phyloP scores from a whole-genome alignment of 2,329 filamentous ascomycete genomes.

The Raffaelea albimanens region DNA sequence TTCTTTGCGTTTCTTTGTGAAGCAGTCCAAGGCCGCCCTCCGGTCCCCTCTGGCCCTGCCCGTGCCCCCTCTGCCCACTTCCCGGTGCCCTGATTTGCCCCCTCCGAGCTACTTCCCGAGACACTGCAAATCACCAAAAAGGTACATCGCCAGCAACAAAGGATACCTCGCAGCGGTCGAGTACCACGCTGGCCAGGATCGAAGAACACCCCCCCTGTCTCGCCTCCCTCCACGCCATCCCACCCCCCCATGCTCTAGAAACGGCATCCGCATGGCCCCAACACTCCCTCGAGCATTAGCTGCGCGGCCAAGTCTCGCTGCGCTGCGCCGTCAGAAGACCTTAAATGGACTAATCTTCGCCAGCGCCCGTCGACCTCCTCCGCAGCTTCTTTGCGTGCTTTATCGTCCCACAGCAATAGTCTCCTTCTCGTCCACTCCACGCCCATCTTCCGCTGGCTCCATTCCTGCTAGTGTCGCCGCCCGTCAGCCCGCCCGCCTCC shows the following conservation, averaged over 20 bases:
- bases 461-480: background rate
- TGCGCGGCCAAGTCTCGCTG: slow-evolving; percentile 8
- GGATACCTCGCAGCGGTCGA: too few relatives aligned
- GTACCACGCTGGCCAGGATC: too few relatives aligned
- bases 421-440: background rate
- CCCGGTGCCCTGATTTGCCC: too few relatives aligned
- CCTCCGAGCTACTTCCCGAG: too few relatives aligned
- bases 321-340: slow-evolving; percentile 7
- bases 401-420: slow-evolving; percentile 1
- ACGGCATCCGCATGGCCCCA: slow-evolving; percentile 2
- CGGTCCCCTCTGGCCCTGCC: too few relatives aligned
- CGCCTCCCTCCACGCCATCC: background rate
- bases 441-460: background rate
- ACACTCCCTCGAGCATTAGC: background rate
- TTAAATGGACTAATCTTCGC: slow-evolving; percentile 13
- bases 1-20: background rate
- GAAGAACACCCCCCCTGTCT: background rate
- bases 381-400: slow-evolving; percentile 1
- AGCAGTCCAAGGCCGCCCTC: too few relatives aligned
- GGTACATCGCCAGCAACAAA: too few relatives aligned
- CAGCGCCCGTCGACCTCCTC: background rate
- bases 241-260: background rate
- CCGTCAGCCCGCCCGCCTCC: background rate
- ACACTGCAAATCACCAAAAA: too few relatives aligned
- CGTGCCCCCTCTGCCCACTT: too few relatives aligned